Evolutionary conservation across 179 eudicot genomes (phyloP).

Genomic region (Pouteria campechiana): DNA sequence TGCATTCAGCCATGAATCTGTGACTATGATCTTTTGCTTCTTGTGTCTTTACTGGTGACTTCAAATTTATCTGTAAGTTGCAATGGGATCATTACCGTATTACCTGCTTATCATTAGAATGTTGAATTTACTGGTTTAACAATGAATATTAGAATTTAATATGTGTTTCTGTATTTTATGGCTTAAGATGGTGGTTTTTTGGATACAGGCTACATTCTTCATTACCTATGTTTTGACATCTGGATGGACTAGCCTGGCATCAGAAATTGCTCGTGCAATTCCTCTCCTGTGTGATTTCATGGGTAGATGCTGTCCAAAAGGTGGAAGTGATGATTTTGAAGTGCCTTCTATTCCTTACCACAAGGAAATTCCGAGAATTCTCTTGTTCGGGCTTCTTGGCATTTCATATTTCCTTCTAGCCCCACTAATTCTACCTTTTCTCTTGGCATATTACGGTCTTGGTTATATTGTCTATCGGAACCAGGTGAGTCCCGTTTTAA

Average conservation of each 20-base stretch:
- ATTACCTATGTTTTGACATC: constrained; percentile 87
- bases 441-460: constrained; percentile 66
- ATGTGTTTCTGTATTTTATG: too few species aligned
- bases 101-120: too few species aligned
- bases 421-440: constrained; percentile 76
- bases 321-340: constrained; percentile 30
- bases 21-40: too few species aligned
- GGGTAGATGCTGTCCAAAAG: constrained; percentile 17
- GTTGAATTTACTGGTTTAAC: too few species aligned
- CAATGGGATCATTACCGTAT: too few species aligned
- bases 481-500: constrained; percentile 44
- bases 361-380: constrained; percentile 62
- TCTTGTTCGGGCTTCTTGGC: constrained; percentile 74
- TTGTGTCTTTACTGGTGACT: too few species aligned
- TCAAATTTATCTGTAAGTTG: too few species aligned
- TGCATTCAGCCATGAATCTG: too few species aligned
- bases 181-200: too few species aligned
- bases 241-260: constrained; percentile 78
- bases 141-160: too few species aligned
- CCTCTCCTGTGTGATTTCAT: constrained; percentile 31
- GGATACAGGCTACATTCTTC: constrained; percentile 79
- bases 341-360: constrained; percentile 66
- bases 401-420: constrained; percentile 79
- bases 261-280: constrained; percentile 49
- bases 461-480: constrained; percentile 76